These are phyloP conservation scores for Astrothelium subdiscretum DNA, from an alignment of 495 filamentous ascomycete species.

Conservation along the genomic window DNA sequence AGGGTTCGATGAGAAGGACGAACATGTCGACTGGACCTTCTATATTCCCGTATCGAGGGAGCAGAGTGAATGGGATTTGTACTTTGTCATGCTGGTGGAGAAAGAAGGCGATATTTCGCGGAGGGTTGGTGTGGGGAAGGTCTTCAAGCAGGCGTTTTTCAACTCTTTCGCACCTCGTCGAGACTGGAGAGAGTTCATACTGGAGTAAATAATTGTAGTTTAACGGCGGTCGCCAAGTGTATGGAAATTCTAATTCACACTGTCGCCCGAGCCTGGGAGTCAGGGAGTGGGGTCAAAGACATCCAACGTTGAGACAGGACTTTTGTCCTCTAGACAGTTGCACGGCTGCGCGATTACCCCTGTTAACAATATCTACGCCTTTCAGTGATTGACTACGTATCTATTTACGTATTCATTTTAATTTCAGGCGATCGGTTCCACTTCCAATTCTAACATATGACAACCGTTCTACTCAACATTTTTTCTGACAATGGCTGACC, in stretches of 20 bases:
- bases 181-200: not conserved
- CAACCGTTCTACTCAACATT: not conserved
- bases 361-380: not conserved
- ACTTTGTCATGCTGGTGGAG: conserved; percentile 20
- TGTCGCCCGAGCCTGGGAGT: too few species aligned
- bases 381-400: not conserved
- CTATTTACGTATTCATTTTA: too few species aligned
- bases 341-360: not conserved
- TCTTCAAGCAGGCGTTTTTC: conserved; percentile 19
- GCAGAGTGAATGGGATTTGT: conserved; percentile 20
- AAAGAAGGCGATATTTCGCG: conserved; percentile 8
- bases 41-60: conserved; percentile 21
- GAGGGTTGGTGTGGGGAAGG: conserved; percentile 21
- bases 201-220: not conserved
- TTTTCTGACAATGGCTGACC: conserved; percentile 39
- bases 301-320: conserved; percentile 13
- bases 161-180: not conserved
- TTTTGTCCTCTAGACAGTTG: conserved; percentile 4
- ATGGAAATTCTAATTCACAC: too few species aligned
- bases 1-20: conserved; percentile 16
- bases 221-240: too few species aligned
- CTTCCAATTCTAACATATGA: not conserved
- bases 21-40: conserved; percentile 24
- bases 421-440: not conserved
- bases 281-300: too few species aligned